These are phyloP conservation scores for Pontederia paniculata DNA, from an alignment of 176 grass and related monocot species.

Conservation along the genomic window DNA sequence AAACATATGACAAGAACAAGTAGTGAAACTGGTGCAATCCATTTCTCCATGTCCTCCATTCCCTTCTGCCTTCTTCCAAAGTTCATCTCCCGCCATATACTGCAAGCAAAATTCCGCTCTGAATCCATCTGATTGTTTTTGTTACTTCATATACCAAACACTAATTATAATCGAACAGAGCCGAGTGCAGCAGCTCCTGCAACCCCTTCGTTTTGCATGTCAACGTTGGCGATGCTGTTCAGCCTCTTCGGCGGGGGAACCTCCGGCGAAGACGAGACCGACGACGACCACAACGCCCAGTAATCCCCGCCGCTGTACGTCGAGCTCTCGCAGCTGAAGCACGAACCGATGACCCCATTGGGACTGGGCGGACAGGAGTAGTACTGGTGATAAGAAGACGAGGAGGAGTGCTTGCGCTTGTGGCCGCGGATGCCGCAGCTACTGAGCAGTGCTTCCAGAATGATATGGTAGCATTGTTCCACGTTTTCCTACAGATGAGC, in stretches of 20 bases:
- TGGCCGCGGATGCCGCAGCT: not conserved
- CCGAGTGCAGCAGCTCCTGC: not conserved
- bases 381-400: conserved; percentile 2
- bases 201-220: not conserved
- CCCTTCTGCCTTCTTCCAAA: too few species aligned
- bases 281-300: conserved; percentile 5
- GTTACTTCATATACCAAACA: too few species aligned
- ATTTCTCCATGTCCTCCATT: too few species aligned
- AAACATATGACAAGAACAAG: too few species aligned
- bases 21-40: too few species aligned
- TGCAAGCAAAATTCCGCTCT: too few species aligned
- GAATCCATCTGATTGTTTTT: too few species aligned
- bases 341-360: conserved; percentile 38
- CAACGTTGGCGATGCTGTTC: not conserved
- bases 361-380: conserved; percentile 54
- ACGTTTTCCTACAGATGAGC: conserved; percentile 32
- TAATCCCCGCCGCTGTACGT: conserved; percentile 31
- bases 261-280: conserved; percentile 35
- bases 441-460: conserved; percentile 18
- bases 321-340: conserved; percentile 63
- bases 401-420: conserved; percentile 46
- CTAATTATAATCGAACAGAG: not conserved
- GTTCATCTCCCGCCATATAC: too few species aligned
- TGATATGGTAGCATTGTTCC: conserved; percentile 44
- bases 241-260: not conserved